Evolutionary conservation across 1,139 yeast species (phyloP).

Genomic region (Geotrichum bryndzae): DNA sequence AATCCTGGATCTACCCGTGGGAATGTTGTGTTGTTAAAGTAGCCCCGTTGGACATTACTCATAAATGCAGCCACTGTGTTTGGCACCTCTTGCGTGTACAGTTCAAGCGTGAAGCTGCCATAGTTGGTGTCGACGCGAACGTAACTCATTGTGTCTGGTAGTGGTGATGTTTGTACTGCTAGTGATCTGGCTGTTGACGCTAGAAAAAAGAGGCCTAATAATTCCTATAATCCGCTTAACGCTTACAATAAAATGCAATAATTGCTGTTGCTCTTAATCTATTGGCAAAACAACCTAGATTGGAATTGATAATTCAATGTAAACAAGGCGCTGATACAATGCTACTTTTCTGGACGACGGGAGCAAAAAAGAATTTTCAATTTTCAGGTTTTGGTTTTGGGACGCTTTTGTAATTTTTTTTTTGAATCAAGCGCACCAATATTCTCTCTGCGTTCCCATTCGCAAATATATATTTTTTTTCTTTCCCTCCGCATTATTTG

Average conservation of each 20-base stretch:
- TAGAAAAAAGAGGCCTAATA: neutral
- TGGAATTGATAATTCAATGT: neutral
- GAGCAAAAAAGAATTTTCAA: neutral
- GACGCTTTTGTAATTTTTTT: neutral
- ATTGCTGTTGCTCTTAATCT: too few species aligned
- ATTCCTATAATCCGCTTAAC: too few species aligned
- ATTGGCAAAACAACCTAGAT: too few species aligned
- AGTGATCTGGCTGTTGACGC: neutral
- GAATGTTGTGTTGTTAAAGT: slow-evolving; percentile 35
- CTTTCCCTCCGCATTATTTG: neutral
- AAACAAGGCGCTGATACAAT: neutral
- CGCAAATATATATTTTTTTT: too few species aligned
- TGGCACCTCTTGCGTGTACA: slow-evolving; percentile 33
- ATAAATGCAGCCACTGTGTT: slow-evolving; percentile 30
- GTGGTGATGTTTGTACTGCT: neutral
- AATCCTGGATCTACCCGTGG: slow-evolving; percentile 38
- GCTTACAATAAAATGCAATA: neutral
- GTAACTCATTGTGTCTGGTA: slow-evolving; percentile 10
- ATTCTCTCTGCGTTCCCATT: too few species aligned
- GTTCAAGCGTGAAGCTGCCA: slow-evolving; percentile 30
- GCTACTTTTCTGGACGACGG: neutral
- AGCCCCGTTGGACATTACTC: slow-evolving; percentile 29
- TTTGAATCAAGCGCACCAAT: neutral
- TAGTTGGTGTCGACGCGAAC: slow-evolving; percentile 22
- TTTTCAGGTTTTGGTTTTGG: neutral